Evolutionary conservation across 768 basidiomycete species (phyloP), one percentile per base, ranked within the genome.

Genomic region (Boletus rufocinnamomeus): DNA sequence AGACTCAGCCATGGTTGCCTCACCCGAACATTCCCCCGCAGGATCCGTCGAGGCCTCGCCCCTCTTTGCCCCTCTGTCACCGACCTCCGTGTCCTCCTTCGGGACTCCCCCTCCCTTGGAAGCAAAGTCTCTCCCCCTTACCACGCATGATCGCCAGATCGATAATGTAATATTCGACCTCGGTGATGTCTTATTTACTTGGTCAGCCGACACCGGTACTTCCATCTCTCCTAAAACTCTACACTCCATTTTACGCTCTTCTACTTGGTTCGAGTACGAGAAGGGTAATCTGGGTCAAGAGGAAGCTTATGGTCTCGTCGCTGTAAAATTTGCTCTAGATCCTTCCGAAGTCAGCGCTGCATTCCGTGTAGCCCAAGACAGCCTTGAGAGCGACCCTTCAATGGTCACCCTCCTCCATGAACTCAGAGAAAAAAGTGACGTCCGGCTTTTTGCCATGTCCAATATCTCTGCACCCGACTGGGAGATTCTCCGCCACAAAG

Each of bases 121-220:
- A 10, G 23, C 9, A n/a, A 62, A 58, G 17, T 16, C 21, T 8
- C 59, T 55, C 6, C 46, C 46, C 3, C 19, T 32, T 32, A 13
- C 37, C 23, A 14, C 25, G 2, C 28, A 55, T 40, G 57, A 65
- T 59, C 59, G 60, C 16, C 56, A 51, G 45, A 59, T 68, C 17
- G 68, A 69, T 32, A 69, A 66, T 6, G 23, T 66, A 4, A 62
- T 66, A 25, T 62, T 66, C n/a, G 66, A 68, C 34, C 52, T 66
- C 16, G 66, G 66, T 23, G 66, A 66, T 5, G 66, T 66, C 3
- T 23, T 66, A 19, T 66, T 68, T 37, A 65, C 66, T 4, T 66
- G 66, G 66, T 68, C 63, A 7, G 58, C 63, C 35, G 40, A 59
- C 45, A 59, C 60, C 1, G 51, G 41, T 27, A 62, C 56, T 3